Evolutionary conservation across 805 yeast genomes (phyloP).

Genomic region (Candida ficus): DNA sequence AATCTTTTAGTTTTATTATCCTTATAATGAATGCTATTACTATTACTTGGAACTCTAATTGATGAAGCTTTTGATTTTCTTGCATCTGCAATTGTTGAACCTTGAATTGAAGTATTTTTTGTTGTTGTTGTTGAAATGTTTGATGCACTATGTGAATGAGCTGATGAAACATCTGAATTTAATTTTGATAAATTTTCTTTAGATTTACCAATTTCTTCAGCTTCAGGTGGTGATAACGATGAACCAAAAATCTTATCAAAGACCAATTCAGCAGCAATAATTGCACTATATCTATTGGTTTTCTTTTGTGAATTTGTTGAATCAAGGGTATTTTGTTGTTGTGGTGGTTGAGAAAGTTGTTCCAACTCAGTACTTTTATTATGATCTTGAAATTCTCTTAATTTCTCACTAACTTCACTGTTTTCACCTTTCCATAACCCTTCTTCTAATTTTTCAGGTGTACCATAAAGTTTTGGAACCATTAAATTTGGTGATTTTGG

Average conservation of each 20-base stretch:
- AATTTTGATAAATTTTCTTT: slow-evolving; percentile 4
- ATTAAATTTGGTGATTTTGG: slow-evolving; percentile 24
- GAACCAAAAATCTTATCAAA: slow-evolving; percentile 26
- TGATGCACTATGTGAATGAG: slow-evolving; percentile 10
- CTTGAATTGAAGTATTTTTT: slow-evolving; percentile 11
- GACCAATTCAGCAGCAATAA: slow-evolving; percentile 25
- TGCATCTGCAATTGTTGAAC: slow-evolving; percentile 3
- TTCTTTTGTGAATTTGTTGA: slow-evolving; percentile 8
- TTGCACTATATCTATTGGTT: slow-evolving; percentile 25
- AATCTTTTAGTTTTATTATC: slow-evolving; percentile 31
- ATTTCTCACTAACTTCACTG: slow-evolving; percentile 12
- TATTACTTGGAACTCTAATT: slow-evolving; percentile 6
- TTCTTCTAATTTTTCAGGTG: slow-evolving; percentile 3
- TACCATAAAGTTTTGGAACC: slow-evolving; percentile 5
- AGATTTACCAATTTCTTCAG: not conserved
- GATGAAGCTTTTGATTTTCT: slow-evolving; percentile 10
- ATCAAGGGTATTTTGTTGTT: not conserved
- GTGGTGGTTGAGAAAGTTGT: too few relatives aligned
- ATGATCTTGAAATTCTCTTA: not conserved
- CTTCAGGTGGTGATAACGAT: slow-evolving; percentile 1
- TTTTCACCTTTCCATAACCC: slow-evolving; percentile 7
- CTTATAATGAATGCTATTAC: slow-evolving; percentile 8
- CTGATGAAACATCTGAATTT: slow-evolving; percentile 10
- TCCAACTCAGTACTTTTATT: too few relatives aligned
- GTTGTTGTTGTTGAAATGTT: slow-evolving; percentile 6